Percentiles rank a stretch among this genome's conserved stretches.
Evolutionary conservation across 345 rosid species (phyloP).

Genomic region (Aethionema arabicum): DNA sequence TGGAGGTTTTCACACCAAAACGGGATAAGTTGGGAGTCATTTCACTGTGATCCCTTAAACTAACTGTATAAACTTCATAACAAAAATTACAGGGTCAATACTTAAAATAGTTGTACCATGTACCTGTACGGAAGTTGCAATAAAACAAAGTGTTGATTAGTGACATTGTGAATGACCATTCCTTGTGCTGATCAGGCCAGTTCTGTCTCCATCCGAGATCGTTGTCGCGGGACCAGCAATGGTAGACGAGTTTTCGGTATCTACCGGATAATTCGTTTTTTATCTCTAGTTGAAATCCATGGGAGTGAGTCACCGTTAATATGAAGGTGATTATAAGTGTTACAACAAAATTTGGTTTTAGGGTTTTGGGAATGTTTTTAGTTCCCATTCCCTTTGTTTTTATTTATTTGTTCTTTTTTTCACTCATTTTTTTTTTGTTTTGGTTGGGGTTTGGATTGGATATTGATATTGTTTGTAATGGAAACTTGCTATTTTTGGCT

Average conservation of each 20-base stretch:
- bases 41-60: too few species aligned
- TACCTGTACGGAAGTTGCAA: conserved; percentile 31
- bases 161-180: conserved; percentile 33
- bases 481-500: conserved; percentile 25
- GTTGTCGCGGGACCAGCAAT: conserved; percentile 38
- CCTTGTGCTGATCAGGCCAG: conserved; percentile 29
- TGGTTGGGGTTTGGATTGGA: neutral
- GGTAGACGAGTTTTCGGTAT: conserved; percentile 34
- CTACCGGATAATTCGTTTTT: conserved; percentile 32
- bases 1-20: too few species aligned
- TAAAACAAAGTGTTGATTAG: conserved; percentile 28
- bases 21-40: too few species aligned
- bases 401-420: conserved; percentile 11
- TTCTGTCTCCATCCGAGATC: conserved; percentile 36
- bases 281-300: conserved; percentile 36
- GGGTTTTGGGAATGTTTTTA: conserved; percentile 20
- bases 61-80: too few species aligned
- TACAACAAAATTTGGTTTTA: conserved; percentile 19
- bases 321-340: conserved; percentile 23
- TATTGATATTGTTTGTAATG: conserved; percentile 19
- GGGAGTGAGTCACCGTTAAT: conserved; percentile 37
- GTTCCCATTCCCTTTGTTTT: conserved; percentile 26
- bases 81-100: neutral
- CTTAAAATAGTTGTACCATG: neutral
- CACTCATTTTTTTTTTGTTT: conserved; percentile 12